phyloP scores from a whole-genome alignment of 2,329 filamentous ascomycete genomes.

The Aspergillus tanneri region DNA sequence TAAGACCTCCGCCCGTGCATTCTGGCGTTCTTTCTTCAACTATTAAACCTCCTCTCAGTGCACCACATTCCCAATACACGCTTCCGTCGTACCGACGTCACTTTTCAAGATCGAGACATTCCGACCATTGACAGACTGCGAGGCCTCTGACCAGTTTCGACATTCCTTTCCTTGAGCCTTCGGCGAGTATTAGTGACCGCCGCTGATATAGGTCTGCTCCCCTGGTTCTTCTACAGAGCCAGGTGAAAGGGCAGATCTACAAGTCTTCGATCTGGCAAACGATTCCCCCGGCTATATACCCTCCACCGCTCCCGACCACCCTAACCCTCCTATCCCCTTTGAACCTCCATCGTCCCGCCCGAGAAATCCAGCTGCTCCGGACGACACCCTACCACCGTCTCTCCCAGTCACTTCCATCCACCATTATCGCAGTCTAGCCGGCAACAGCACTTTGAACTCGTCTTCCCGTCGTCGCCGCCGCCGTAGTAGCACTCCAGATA shows the following conservation, averaged over 20 bases:
- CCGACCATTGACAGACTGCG: conserved; percentile 1
- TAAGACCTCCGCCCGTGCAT: conserved; percentile 22
- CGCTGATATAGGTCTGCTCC: conserved; percentile 41
- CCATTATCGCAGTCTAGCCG: conserved; percentile 12
- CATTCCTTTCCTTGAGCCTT: neutral
- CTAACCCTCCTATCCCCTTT: conserved; percentile 58
- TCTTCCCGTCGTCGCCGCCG: conserved; percentile 31
- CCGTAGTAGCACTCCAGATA: conserved; percentile 32
- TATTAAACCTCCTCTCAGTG: neutral
- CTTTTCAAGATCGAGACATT: neutral
- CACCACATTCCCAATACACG: neutral
- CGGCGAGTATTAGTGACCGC: conserved; percentile 29
- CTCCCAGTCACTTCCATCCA: conserved; percentile 14
- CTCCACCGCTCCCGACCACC: conserved; percentile 67
- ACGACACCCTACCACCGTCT: conserved; percentile 26
- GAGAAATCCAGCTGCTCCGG: conserved; percentile 21
- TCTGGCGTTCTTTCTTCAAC: conserved; percentile 4
- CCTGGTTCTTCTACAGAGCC: conserved; percentile 47
- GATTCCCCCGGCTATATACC: conserved; percentile 56
- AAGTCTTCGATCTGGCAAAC: conserved; percentile 71
- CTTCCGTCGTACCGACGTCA: neutral
- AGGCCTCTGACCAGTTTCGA: neutral
- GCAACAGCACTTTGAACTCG: conserved; percentile 16
- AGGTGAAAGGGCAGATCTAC: conserved; percentile 43
- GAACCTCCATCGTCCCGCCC: conserved; percentile 46